These are phyloP conservation scores for Melaleuca alternifolia DNA, from an alignment of 345 rosid species.

Conservation along the genomic window DNA sequence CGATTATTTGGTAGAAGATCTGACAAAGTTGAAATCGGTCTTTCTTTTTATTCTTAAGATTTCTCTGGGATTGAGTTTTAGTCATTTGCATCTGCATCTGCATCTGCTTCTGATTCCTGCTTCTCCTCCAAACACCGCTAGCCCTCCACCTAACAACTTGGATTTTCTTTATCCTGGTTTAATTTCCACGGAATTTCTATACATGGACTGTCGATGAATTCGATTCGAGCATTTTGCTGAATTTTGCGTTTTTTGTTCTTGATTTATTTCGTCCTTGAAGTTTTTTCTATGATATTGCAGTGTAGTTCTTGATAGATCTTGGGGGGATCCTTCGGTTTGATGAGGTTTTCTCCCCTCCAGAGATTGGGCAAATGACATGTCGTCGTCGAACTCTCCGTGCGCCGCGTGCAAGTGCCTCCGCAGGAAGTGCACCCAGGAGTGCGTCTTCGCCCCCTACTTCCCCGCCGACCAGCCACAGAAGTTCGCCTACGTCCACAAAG, in stretches of 20 bases:
- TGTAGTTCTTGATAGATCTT: not conserved
- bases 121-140: not conserved
- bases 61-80: not conserved
- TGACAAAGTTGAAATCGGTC: not conserved
- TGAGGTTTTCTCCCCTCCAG: not conserved
- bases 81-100: not conserved
- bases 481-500: slow-evolving; percentile 46
- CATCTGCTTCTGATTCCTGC: not conserved
- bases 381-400: slow-evolving; percentile 65
- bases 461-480: slow-evolving; percentile 71
- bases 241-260: not conserved
- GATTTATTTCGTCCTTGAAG: not conserved
- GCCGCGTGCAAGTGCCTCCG: slow-evolving; percentile 76
- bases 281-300: not conserved
- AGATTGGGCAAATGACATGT: slow-evolving; percentile 20
- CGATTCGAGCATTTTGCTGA: not conserved
- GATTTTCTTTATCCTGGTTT: not conserved
- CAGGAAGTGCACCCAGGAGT: slow-evolving; percentile 74
- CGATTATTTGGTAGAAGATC: not conserved
- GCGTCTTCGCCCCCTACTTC: slow-evolving; percentile 77
- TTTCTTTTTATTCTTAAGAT: not conserved
- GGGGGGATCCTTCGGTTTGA: not conserved
- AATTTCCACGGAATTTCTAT: not conserved
- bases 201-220: not conserved
- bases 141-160: not conserved